Evolutionary conservation across 495 filamentous ascomycete species (phyloP).

Genomic region (Ascodesmis nigricans): DNA sequence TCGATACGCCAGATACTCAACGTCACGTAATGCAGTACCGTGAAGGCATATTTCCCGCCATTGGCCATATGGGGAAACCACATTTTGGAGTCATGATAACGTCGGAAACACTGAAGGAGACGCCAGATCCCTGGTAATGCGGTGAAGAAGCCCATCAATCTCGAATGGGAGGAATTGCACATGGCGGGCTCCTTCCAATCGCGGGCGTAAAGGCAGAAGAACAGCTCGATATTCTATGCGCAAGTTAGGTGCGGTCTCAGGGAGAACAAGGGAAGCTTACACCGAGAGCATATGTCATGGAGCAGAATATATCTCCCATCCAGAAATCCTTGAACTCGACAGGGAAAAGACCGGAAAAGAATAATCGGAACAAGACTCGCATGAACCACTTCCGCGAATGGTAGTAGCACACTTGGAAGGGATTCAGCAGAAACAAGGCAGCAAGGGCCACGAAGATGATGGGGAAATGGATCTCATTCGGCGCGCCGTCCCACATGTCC

Average conservation of each 20-base stretch:
- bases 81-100: conserved; percentile 69
- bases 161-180: conserved; percentile 73
- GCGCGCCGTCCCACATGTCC: conserved; percentile 30
- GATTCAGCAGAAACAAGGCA: conserved; percentile 47
- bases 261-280: conserved; percentile 31
- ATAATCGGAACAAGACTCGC: conserved; percentile 36
- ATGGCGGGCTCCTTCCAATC: conserved; percentile 44
- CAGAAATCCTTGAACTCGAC: conserved; percentile 98
- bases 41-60: conserved; percentile 73
- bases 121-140: conserved; percentile 70
- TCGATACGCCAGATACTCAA: conserved; percentile 68
- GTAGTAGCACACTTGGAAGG: conserved; percentile 50
- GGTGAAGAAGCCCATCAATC: conserved; percentile 69
- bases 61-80: conserved; percentile 85
- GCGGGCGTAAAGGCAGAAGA: conserved; percentile 78
- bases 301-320: conserved; percentile 92
- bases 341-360: conserved; percentile 67
- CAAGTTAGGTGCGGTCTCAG: background rate
- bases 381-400: conserved; percentile 60
- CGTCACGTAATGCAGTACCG: conserved; percentile 53
- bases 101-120: conserved; percentile 70
- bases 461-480: conserved; percentile 67
- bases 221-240: conserved; percentile 58
- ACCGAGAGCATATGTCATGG: conserved; percentile 67
- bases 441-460: conserved; percentile 54